These are phyloP conservation scores for Suillus spraguei DNA, from an alignment of 768 basidiomycete genomes.

Conservation along the genomic window DNA sequence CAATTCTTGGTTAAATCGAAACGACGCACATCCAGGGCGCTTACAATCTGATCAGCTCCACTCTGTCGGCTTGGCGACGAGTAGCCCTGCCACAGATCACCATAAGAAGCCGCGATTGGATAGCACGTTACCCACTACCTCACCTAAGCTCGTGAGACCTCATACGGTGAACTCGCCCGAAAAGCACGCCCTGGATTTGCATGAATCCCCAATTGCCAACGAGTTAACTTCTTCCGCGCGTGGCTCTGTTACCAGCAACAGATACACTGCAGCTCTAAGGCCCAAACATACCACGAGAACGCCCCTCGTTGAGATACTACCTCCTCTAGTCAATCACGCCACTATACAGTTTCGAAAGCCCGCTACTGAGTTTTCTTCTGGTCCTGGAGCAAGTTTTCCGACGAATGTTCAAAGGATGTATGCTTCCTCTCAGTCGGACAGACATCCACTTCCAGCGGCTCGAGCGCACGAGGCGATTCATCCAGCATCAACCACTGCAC, in stretches of 20 bases:
- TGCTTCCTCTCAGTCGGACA: background rate
- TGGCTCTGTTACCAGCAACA: background rate
- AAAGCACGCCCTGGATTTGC: background rate
- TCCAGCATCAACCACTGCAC: background rate
- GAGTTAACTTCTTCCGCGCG: background rate
- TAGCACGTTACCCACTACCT: background rate
- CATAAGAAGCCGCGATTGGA: constrained; percentile 7
- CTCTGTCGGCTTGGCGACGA: background rate
- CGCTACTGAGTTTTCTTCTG: background rate
- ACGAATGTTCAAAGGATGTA: background rate
- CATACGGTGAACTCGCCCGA: background rate
- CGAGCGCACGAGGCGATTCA: background rate
- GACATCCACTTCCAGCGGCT: background rate
- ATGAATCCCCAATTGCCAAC: background rate
- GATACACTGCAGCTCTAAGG: background rate
- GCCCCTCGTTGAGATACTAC: background rate
- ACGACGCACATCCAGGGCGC: background rate
- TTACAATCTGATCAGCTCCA: background rate
- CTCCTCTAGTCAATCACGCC: background rate
- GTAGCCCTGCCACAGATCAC: background rate
- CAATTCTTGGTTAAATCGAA: constrained; percentile 1
- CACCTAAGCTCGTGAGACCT: background rate
- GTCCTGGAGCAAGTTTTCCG: background rate
- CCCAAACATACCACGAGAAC: background rate
- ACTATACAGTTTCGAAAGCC: background rate